phyloP scores from a whole-genome alignment of 2,329 filamentous ascomycete genomes.

The Hirsutella thompsonii region DNA sequence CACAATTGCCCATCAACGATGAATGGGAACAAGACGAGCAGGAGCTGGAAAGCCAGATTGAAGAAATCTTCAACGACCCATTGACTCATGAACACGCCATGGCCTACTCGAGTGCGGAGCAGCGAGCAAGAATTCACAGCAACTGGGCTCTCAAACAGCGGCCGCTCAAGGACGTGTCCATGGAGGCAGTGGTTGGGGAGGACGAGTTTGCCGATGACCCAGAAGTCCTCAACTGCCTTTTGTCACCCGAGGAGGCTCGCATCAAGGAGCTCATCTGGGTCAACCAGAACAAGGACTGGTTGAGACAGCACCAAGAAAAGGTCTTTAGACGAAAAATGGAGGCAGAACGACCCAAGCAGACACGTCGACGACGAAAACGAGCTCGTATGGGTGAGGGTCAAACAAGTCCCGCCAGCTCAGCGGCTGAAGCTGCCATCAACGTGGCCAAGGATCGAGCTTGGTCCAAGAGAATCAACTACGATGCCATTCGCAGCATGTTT shows the following conservation, averaged over 20 bases:
- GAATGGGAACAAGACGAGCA: slow-evolving; percentile 52
- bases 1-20: slow-evolving; percentile 43
- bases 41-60: slow-evolving; percentile 57
- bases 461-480: slow-evolving; percentile 67
- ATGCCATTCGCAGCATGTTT: slow-evolving; percentile 46
- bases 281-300: slow-evolving; percentile 86
- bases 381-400: slow-evolving; percentile 53
- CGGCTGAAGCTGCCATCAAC: slow-evolving; percentile 55
- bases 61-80: slow-evolving; percentile 53
- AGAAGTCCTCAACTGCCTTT: slow-evolving; percentile 70
- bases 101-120: slow-evolving; percentile 43
- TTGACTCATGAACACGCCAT: slow-evolving; percentile 42
- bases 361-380: slow-evolving; percentile 39
- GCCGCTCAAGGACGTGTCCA: slow-evolving; percentile 35
- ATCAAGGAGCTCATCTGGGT: slow-evolving; percentile 92
- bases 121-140: slow-evolving; percentile 40
- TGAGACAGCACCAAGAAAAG: slow-evolving; percentile 77
- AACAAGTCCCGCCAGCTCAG: slow-evolving; percentile 50
- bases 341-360: slow-evolving; percentile 41
- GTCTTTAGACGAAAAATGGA: slow-evolving; percentile 59
- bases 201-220: slow-evolving; percentile 83
- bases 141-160: slow-evolving; percentile 36
- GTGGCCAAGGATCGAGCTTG: slow-evolving; percentile 56
- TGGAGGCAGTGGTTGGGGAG: slow-evolving; percentile 56
- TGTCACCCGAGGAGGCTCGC: slow-evolving; percentile 59